Percentiles rank a stretch among this genome's conserved stretches.
phyloP scores from a whole-genome alignment of 129 eudicot genomes.

The Erigeron canadensis region DNA sequence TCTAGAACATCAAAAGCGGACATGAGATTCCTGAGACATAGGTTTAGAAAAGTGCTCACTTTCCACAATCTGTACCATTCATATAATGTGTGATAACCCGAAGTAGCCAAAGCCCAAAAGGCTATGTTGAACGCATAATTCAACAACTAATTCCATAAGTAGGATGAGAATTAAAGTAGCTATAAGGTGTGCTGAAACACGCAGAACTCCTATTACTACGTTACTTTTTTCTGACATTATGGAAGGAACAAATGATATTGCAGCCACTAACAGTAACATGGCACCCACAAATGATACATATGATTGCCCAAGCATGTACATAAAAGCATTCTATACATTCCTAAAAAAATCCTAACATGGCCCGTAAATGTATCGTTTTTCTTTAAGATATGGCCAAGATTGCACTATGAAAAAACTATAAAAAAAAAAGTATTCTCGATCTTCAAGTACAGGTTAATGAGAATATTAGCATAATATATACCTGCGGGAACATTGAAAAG shows the following conservation, averaged over 20 bases:
- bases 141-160: conserved; percentile 85
- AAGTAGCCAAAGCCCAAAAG: conserved; percentile 85
- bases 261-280: conserved; percentile 56
- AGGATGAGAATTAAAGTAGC: conserved; percentile 90
- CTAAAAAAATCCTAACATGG: too few relatives aligned
- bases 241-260: conserved; percentile 74
- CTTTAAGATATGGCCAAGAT: too few relatives aligned
- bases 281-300: conserved; percentile 84
- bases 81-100: too few relatives aligned
- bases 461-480: too few relatives aligned
- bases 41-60: conserved; percentile 99
- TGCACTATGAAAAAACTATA: too few relatives aligned
- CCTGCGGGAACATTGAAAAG: too few relatives aligned
- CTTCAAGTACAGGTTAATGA: too few relatives aligned
- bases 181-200: conserved; percentile 80
- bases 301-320: too few relatives aligned
- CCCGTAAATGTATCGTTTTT: too few relatives aligned
- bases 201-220: conserved; percentile 71
- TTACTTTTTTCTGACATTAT: conserved; percentile 76
- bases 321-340: too few relatives aligned
- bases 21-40: conserved; percentile 89
- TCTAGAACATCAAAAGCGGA: conserved; percentile 97
- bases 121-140: conserved; percentile 82
- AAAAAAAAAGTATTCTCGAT: too few relatives aligned
- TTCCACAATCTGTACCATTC: conserved; percentile 92